Evolutionary conservation across 2,329 filamentous ascomycete species (phyloP).

Genomic region (Fusarium algeriense): DNA sequence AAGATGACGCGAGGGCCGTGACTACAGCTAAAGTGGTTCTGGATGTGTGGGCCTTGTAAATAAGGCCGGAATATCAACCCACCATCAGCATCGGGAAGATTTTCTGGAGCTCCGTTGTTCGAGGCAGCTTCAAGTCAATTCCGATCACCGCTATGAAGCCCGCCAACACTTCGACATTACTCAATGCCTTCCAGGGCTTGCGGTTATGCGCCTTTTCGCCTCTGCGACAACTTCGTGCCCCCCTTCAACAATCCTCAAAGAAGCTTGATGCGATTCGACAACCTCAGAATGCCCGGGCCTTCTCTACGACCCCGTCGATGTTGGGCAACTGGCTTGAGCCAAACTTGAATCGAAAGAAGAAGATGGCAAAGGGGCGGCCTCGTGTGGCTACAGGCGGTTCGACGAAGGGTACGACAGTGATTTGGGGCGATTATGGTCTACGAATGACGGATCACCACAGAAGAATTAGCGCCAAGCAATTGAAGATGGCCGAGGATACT

Average conservation of each 20-base stretch:
- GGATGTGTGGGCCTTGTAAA: slow-evolving; percentile 21
- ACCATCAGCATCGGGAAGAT: slow-evolving; percentile 44
- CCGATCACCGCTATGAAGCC: slow-evolving; percentile 60
- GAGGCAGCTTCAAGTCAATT: slow-evolving; percentile 43
- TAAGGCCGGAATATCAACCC: slow-evolving; percentile 2
- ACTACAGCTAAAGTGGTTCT: slow-evolving; percentile 52
- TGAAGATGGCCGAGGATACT: slow-evolving; percentile 93
- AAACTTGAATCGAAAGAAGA: slow-evolving; percentile 78
- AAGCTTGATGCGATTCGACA: slow-evolving; percentile 50
- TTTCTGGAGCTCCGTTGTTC: slow-evolving; percentile 51
- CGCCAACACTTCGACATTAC: slow-evolving; percentile 58
- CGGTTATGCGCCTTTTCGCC: slow-evolving; percentile 58
- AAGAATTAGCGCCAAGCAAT: slow-evolving; percentile 84
- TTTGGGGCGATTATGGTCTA: slow-evolving; percentile 96
- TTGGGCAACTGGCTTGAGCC: slow-evolving; percentile 85
- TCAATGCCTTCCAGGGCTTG: slow-evolving; percentile 65
- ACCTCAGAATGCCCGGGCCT: slow-evolving; percentile 69
- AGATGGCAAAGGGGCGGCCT: slow-evolving; percentile 91
- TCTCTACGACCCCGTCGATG: slow-evolving; percentile 75
- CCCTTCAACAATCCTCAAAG: slow-evolving; percentile 48
- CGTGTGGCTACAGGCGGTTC: slow-evolving; percentile 92
- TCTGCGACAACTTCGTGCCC: slow-evolving; percentile 55
- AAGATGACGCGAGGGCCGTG: slow-evolving; percentile 61
- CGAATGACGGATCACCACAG: slow-evolving; percentile 95
- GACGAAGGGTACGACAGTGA: slow-evolving; percentile 90